Base-by-base conservation (phyloP, 352 stramenopile species). In the Pythium oligandrum region DNA sequence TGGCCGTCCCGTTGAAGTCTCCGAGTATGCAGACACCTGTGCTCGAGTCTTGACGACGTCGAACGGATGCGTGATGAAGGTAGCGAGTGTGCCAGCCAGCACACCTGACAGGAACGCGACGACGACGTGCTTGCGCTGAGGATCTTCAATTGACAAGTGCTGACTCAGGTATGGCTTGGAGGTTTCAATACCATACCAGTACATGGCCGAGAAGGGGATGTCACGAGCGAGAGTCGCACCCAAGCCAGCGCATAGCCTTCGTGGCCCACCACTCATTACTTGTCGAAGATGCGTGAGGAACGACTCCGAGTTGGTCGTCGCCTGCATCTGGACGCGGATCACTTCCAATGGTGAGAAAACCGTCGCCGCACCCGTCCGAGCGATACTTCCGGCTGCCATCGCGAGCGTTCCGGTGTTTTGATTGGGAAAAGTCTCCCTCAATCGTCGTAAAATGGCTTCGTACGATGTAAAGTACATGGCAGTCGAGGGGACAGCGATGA, bases 11-110 rank as follows among this genome's bases (percentile, higher is more conserved):
- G 54, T 47, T 42, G 60, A 53, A 12, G 57, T 63, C 31, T 69
- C 60, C 4, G 67, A 66, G 58, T 80, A 89, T 8, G 77, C 62
- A 35, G 78, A 66, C 12, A 90, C 70, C 59, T 95, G 83, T 44
- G 74, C 68, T 11, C 92, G 76, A 9, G 93, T 98, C 70, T 98
- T 98, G 63, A 98, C 69, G 48, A 98, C 93, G 68, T 98, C 94
- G 56, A 98, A 96, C 34, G 95, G 94, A 8, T 96, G 97, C 7
- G 93, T 98, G n/a, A 74, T 61, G 10, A 93, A 63, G 4, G 93
- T 93, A 34, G 95, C 90, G 34, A 98, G 67, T 0, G 84, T 63
- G 39, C 93, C 92, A 0, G 88, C 80, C 5, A 73, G 56, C 35
- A 93, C 70, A 7, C 93, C 91, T 44, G 87, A 83, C 3, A 96